Conservation (phyloP, 352 stramenopile species). For the Globisporangium ultimum region DNA sequence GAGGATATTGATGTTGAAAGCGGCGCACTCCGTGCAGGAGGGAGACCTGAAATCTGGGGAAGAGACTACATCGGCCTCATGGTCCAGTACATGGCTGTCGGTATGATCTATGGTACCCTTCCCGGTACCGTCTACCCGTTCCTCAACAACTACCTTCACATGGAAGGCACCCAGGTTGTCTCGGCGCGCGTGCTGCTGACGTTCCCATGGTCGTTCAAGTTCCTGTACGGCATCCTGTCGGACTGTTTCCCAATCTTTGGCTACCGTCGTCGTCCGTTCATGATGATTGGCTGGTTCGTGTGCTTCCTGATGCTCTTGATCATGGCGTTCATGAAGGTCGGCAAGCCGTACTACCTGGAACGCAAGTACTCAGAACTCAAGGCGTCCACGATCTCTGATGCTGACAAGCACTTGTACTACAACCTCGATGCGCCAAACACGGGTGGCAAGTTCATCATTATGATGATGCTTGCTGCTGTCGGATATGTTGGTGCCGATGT, state of each 20-base stretch:
- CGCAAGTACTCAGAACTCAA: slow-evolving; percentile 4
- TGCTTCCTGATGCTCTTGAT: slow-evolving; percentile 11
- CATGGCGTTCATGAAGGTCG: slow-evolving; percentile 17
- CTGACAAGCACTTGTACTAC: slow-evolving; percentile 9
- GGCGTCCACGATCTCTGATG: slow-evolving; percentile 1
- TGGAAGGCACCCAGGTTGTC: slow-evolving; percentile 9
- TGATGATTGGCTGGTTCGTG: slow-evolving; percentile 21
- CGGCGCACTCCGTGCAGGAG: slow-evolving; percentile 15
- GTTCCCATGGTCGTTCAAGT: slow-evolving; percentile 25
- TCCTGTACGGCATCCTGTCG: slow-evolving; percentile 20
- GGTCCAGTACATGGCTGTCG: slow-evolving; percentile 4
- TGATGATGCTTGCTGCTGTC: slow-evolving; percentile 17
- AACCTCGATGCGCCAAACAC: slow-evolving; percentile 14
- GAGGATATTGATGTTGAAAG: slow-evolving; percentile 18
- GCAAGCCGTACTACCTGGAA: slow-evolving; percentile 12
- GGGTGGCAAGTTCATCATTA: slow-evolving; percentile 12
- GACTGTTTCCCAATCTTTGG: slow-evolving; percentile 22
- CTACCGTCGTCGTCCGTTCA: slow-evolving; percentile 26
- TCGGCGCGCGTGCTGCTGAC: slow-evolving; percentile 12
- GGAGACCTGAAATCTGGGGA: slow-evolving; percentile 4
- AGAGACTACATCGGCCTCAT: slow-evolving; percentile 15
- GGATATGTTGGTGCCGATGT: slow-evolving; percentile 24
- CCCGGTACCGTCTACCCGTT: slow-evolving; percentile 19
- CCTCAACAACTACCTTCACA: slow-evolving; percentile 19
- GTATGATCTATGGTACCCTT: slow-evolving; percentile 15